Evolutionary conservation across 306 rosid species (phyloP).

Genomic region (Castanea crenata): DNA sequence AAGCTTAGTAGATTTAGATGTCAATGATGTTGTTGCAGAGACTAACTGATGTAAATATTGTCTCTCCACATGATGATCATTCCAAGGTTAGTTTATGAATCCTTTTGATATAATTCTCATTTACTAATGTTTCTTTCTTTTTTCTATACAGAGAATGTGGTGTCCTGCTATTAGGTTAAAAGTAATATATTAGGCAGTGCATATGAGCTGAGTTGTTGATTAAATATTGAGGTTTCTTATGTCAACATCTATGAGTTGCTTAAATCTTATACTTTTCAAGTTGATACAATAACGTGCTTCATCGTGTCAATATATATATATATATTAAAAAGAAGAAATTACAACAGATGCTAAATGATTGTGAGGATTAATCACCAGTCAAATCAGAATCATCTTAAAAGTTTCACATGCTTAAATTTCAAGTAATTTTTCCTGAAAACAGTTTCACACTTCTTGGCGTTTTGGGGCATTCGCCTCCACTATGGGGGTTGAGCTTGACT

Average conservation of each 20-base stretch:
- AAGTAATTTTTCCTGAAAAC: no score
- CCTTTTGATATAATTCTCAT: neutral
- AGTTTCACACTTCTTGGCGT: no score
- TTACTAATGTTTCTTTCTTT: slow-evolving; percentile 10
- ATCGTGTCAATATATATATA: neutral
- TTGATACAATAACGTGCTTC: neutral
- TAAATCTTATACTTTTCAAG: neutral
- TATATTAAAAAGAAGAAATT: neutral
- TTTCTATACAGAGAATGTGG: neutral
- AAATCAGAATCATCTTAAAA: neutral
- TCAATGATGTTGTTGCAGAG: slow-evolving; percentile 54
- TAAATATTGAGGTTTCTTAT: neutral
- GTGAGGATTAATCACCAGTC: neutral
- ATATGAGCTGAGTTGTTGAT: slow-evolving; percentile 1
- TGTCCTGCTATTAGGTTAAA: neutral
- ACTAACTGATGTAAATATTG: slow-evolving; percentile 28
- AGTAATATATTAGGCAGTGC: neutral
- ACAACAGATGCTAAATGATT: neutral
- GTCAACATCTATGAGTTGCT: neutral
- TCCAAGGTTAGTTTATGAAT: slow-evolving; percentile 38
- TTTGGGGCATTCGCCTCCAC: no score
- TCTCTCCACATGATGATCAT: slow-evolving; percentile 11
- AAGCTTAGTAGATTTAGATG: slow-evolving; percentile 65
- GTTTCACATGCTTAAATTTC: neutral
- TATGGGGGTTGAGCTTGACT: no score